These are phyloP conservation scores for Eleusine coracana DNA, from an alignment of 176 grass and related monocot genomes.

Conservation along the genomic window DNA sequence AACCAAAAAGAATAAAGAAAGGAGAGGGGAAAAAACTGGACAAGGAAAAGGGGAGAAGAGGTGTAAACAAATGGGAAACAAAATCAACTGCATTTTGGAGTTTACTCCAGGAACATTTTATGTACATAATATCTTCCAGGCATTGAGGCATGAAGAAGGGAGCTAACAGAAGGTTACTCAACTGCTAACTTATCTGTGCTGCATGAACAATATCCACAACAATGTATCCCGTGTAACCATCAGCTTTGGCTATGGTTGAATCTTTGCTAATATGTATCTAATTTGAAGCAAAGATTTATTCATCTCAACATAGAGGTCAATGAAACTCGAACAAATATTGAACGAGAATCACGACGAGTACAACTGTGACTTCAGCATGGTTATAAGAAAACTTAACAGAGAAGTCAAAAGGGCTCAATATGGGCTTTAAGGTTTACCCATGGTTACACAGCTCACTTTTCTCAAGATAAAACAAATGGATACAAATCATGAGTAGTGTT, in stretches of 20 bases:
- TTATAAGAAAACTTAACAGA: not conserved
- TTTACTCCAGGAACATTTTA: not conserved
- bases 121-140: not conserved
- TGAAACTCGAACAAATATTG: not conserved
- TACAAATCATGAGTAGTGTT: not conserved
- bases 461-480: not conserved
- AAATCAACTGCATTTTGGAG: no score
- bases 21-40: no score
- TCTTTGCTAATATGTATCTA: not conserved
- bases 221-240: not conserved
- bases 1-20: no score
- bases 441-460: not conserved
- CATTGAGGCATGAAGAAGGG: slow-evolving; percentile 10
- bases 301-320: not conserved
- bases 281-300: not conserved
- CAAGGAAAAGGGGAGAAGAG: no score
- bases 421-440: not conserved
- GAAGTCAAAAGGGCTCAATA: not conserved
- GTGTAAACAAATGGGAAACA: no score
- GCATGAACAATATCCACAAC: not conserved
- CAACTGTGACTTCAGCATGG: not conserved
- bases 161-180: not conserved
- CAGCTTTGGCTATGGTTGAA: not conserved
- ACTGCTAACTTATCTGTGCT: not conserved
- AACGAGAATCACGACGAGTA: not conserved